phyloP scores from a whole-genome alignment of 192 early-diverging fungal genomes.

The Coemansia sp. region DNA sequence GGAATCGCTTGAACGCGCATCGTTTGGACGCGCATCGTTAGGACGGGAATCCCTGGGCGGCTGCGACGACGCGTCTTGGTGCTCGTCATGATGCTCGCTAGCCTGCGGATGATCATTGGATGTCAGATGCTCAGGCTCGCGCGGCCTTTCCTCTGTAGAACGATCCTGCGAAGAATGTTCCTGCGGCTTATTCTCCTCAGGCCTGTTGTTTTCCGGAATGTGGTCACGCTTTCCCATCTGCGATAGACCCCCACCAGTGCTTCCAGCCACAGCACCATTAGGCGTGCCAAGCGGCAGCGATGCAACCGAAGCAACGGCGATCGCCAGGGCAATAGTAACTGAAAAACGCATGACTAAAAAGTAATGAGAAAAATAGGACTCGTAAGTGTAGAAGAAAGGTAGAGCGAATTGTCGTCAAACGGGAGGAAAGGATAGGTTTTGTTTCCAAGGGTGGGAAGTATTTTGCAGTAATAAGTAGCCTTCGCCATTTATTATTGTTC shows the following conservation, averaged over 20 bases:
- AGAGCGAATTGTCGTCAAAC: conserved; percentile 4
- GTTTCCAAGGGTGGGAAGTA: not conserved
- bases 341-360: conserved; percentile 17
- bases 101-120: not conserved
- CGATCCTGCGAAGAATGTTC: not conserved
- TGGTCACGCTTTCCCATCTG: not conserved
- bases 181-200: conserved; percentile 3
- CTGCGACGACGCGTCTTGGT: conserved; percentile 2
- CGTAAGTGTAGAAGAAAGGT: not conserved
- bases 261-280: not conserved
- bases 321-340: conserved; percentile 16
- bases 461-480: not conserved
- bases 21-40: not conserved
- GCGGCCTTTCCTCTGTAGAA: conserved; percentile 1
- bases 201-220: not conserved
- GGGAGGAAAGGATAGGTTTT: not conserved
- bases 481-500: not conserved
- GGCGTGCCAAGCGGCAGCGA: conserved; percentile 4
- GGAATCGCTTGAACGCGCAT: not conserved
- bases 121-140: not conserved
- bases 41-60: not conserved
- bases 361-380: not conserved
- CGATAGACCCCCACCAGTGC: not conserved
- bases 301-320: conserved; percentile 12
- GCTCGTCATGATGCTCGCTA: too few species aligned